Evolutionary conservation across 73 alveolate genomes (phyloP).

Genomic region (Vitrella brassicaformis): DNA sequence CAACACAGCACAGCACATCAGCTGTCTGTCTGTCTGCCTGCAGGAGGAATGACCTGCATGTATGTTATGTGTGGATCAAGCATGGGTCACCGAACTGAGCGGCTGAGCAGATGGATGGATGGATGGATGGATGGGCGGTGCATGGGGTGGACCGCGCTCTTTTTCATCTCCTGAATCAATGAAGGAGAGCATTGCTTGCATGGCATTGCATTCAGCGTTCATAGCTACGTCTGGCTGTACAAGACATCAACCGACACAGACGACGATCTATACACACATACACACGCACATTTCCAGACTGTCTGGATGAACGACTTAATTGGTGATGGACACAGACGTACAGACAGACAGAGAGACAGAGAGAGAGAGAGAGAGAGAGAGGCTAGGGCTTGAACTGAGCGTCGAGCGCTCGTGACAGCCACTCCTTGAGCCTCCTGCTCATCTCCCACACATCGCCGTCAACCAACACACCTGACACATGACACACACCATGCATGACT

Average conservation of each 20-base stretch:
- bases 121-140: no score
- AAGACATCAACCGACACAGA: background rate
- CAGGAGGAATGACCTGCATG: no score
- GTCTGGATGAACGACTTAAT: background rate
- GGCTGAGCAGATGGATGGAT: no score
- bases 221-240: no score
- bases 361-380: background rate
- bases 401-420: background rate
- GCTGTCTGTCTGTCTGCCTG: no score
- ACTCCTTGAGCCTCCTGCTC: background rate
- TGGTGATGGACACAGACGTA: background rate
- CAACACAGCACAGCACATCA: no score
- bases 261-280: background rate
- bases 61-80: no score
- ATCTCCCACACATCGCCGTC: background rate
- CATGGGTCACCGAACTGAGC: no score
- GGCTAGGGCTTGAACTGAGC: background rate
- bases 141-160: no score
- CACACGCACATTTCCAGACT: background rate
- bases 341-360: background rate
- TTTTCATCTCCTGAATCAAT: no score
- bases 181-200: no score
- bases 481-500: background rate
- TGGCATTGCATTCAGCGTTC: no score
- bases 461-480: background rate